Base-by-base conservation (phyloP, 352 stramenopile genomes). In the Phytopythium litorale region DNA sequence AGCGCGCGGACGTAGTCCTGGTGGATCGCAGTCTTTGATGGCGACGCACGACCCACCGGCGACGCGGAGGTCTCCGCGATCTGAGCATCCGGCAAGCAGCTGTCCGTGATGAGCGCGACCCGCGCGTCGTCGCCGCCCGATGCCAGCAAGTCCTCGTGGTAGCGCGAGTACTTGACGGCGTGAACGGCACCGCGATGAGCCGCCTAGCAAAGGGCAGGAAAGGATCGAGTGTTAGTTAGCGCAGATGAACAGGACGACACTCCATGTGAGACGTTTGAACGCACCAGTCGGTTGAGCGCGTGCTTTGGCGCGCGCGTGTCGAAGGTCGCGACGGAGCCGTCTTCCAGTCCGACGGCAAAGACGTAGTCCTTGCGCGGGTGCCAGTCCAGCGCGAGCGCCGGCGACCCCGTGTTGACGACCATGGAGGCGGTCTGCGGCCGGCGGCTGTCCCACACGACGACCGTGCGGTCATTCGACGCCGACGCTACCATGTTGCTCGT, bases 381-480 rank as follows among this genome's bases (percentile, higher is more conserved):
- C 85, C 85, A 94, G 58, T 87, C 79, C 21, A 94, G 54, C 1
- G 70, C 67, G 33, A 92, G 60, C n/a, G 79, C 83, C 19, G 81
- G 70, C 40, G 66, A 53, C 4, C 49, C 48, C 8, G 80, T 89
- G 0, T 66, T 65, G 35, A 92, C 58, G 11, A 67, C 66, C 28
- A 81, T 65, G 25, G 75, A 60, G 0, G 78, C 71, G 4, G 67
- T 58, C 48, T 79, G 70, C 38, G 75, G 67, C 38, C 74, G 69
- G n/a, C 85, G 83, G 46, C 77, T 68, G 59, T 94, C 83, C 85
- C 85, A 94, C 21, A 94, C 58, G 48, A 86, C 78, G 46, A 92
- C 81, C 1, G 81, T 89, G 35, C 68, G 63, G 59, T 94, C 85
- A 42, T 92, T 81, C 13, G 83, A 83, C 0, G 78, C 79, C 19